A percentile compares a stretch with the other conserved stretches of the same genome.
These are phyloP conservation scores for Termitomyces sp. DNA, from an alignment of 768 basidiomycete species.

Conservation along the genomic window DNA sequence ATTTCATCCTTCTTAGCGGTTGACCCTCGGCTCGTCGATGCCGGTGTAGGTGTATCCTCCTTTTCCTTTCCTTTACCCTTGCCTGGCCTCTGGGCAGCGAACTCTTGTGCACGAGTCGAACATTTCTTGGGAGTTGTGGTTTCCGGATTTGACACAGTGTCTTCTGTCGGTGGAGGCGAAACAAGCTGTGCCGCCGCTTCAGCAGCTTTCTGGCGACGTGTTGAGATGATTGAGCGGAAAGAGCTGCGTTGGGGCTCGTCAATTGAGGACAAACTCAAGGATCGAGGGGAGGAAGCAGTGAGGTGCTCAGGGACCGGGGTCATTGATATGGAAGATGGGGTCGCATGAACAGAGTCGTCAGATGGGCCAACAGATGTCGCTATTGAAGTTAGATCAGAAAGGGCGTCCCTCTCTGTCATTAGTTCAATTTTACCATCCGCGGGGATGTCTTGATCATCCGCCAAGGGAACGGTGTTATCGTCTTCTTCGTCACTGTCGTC, in stretches of 20 bases:
- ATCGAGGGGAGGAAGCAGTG: constrained; percentile 26
- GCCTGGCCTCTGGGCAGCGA: constrained; percentile 22
- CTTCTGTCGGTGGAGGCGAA: constrained; percentile 44
- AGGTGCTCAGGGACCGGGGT: constrained; percentile 27
- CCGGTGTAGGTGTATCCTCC: constrained; percentile 22
- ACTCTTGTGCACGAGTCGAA: constrained; percentile 23
- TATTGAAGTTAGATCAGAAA: constrained; percentile 39
- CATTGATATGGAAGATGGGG: constrained; percentile 21
- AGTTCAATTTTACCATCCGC: constrained; percentile 52
- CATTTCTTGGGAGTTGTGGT: constrained; percentile 23
- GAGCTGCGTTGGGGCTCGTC: constrained; percentile 28
- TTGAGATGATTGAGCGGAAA: constrained; percentile 54
- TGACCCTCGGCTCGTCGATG: constrained; percentile 15
- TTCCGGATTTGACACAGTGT: constrained; percentile 28
- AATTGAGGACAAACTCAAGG: constrained; percentile 34
- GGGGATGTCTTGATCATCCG: constrained; percentile 39
- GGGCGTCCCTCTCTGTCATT: constrained; percentile 40
- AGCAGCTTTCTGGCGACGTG: constrained; percentile 48
- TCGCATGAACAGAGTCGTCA: constrained; percentile 24
- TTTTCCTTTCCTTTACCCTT: constrained; percentile 31
- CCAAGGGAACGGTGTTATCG: constrained; percentile 37
- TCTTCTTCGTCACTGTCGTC: constrained; percentile 60
- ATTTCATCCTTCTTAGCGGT: constrained; percentile 16
- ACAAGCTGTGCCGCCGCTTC: constrained; percentile 28
- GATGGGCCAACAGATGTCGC: constrained; percentile 32